phyloP scores from a whole-genome alignment of 225 moss, liverwort and hornwort genomes.

The Rhytidiadelphus loreus region DNA sequence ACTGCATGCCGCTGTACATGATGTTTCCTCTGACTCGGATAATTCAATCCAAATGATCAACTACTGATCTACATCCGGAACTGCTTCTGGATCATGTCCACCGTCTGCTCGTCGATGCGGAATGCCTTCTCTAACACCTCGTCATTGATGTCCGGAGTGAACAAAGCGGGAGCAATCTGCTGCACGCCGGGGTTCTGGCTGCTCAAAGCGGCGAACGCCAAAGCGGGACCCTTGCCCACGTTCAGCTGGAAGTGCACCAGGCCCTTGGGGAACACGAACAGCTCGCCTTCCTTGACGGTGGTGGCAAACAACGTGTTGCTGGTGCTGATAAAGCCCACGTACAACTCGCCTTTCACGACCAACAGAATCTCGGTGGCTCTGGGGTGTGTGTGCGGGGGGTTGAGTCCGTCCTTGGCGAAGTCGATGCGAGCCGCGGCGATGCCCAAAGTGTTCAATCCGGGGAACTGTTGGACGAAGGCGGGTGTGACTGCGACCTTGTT shows the following conservation, averaged over 20 bases:
- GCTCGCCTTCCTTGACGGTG: neutral
- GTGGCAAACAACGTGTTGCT: neutral
- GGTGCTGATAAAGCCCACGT: neutral
- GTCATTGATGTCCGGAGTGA: neutral
- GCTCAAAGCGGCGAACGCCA: neutral
- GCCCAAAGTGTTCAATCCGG: neutral
- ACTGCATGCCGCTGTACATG: neutral
- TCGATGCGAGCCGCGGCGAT: neutral
- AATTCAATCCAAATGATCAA: neutral
- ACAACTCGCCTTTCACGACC: neutral
- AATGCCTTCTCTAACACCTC: neutral
- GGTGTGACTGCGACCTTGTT: neutral
- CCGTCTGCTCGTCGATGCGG: neutral
- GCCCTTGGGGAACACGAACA: neutral
- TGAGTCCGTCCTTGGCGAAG: neutral
- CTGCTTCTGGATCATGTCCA: neutral
- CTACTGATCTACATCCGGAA: neutral
- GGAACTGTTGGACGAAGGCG: neutral
- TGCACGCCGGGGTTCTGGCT: neutral
- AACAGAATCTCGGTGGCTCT: neutral
- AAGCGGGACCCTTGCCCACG: neutral
- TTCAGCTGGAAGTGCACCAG: neutral
- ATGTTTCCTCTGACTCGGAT: no score
- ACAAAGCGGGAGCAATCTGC: neutral
- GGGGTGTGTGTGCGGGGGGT: neutral